These are phyloP conservation scores for Rauvolfia tetraphylla DNA, from an alignment of 257 asterid species.

Conservation along the genomic window DNA sequence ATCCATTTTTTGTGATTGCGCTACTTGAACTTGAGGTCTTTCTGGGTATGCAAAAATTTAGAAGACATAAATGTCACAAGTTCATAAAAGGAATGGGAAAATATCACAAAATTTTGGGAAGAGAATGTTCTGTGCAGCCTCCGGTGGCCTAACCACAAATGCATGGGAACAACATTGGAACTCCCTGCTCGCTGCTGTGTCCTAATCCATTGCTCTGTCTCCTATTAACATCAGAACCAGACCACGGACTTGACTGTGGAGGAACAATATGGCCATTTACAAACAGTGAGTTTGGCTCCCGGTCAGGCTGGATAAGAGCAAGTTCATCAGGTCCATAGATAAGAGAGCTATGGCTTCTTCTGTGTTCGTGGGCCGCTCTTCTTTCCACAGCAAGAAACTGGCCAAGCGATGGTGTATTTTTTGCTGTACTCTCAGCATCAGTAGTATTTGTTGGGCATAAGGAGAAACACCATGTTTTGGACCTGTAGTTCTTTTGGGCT, in stretches of 20 bases:
- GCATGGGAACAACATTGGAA: constrained; percentile 36
- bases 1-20: background rate
- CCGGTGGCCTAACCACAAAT: constrained; percentile 29
- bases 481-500: constrained; percentile 25
- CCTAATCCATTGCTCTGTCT: constrained; percentile 18
- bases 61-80: background rate
- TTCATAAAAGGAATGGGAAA: background rate
- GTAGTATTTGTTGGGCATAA: constrained; percentile 40
- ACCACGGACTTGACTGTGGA: constrained; percentile 30
- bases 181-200: constrained; percentile 25
- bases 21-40: no score
- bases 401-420: constrained; percentile 41
- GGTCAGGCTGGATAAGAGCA: constrained; percentile 13
- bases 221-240: constrained; percentile 22
- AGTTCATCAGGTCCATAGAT: constrained; percentile 33
- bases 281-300: constrained; percentile 32
- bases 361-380: constrained; percentile 37
- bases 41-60: no score
- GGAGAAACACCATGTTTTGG: constrained; percentile 41
- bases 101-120: background rate
- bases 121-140: background rate
- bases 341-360: constrained; percentile 31
- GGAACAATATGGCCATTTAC: constrained; percentile 40
- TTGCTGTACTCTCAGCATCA: constrained; percentile 36
- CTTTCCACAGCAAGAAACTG: constrained; percentile 53